Evolutionary conservation across 306 rosid genomes (phyloP), one percentile per base, ranked within the genome.

Genomic region (Vigna unguiculata): DNA sequence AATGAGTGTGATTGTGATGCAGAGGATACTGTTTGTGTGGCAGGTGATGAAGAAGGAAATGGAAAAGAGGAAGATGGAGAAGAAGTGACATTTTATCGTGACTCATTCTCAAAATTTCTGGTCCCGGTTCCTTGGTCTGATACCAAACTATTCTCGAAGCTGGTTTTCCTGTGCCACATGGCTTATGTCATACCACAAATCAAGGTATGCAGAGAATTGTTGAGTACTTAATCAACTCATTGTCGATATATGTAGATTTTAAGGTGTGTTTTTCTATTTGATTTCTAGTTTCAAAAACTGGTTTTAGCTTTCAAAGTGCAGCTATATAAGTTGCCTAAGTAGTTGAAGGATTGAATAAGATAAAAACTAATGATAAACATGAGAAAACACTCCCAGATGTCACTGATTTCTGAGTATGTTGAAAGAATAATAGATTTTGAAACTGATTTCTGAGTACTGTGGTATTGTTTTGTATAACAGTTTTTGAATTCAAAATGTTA

Each of bases 141-240:
- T 57, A 24, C 63, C 19, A 24, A 57, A 57, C 17, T 24, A 12
- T 57, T 13, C 10, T 57, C 63, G 25, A 57, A 57, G 63, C 2
- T 57, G n/a, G 63, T 10, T 22, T 57, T 57, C n/a, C 63, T 57
- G 9, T 57, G 63, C 63, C 14, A 12, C 63, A 57, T 57, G 36
- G 63, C 63, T 22, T 57, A 57, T 57, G 38, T 2, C 17, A 57
- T 57, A 57, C 63, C 63, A 57, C 63, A 12, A 13, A 57, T 57
- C 36, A 57, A 57, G 63, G 63, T 57, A 57, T 57, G 63, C 38
- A 13, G 17, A 57, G 63, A 22, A 22, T 24, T n/a, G 36, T 57
- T 24, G 38, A n/a, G 25, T 24, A 57, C 36, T 57, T 57, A 24
- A 24, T 57, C 36, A 57, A 57, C 38, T 57, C 25, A 11, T 55